Percentiles rank a stretch among this genome's conserved stretches.
phyloP scores from a whole-genome alignment of 1,139 yeast genomes.

The Yamadazyma buinensis region DNA sequence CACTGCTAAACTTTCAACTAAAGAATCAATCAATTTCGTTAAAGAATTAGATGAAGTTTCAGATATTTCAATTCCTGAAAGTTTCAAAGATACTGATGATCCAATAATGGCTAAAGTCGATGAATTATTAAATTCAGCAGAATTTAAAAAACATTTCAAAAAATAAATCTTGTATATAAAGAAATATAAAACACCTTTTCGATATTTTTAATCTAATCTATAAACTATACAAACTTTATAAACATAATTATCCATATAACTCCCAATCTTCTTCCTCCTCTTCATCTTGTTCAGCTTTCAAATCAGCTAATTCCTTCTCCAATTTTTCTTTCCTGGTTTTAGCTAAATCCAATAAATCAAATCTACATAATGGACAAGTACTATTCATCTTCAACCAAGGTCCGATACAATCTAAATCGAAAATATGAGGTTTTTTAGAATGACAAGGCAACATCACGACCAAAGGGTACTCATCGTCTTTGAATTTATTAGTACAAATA shows the following conservation, averaged over 20 bases:
- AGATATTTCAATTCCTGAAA: conserved; percentile 32
- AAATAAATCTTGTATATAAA: not conserved
- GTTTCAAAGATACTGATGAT: conserved; percentile 42
- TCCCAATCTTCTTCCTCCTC: conserved; percentile 73
- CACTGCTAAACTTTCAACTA: conserved; percentile 64
- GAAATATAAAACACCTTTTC: too few species aligned
- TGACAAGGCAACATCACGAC: conserved; percentile 78
- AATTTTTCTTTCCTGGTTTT: conserved; percentile 41
- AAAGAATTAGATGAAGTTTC: conserved; percentile 29
- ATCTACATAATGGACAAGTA: conserved; percentile 88
- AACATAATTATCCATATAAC: conserved; percentile 71
- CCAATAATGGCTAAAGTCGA: conserved; percentile 70
- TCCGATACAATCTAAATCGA: conserved; percentile 85
- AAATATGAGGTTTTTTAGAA: conserved; percentile 50
- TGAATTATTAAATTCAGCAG: conserved; percentile 55
- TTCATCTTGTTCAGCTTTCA: conserved; percentile 61
- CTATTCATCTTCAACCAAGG: conserved; percentile 82
- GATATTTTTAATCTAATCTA: too few species aligned
- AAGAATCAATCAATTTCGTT: conserved; percentile 50
- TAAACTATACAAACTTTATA: too few species aligned
- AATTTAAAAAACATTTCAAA: conserved; percentile 49
- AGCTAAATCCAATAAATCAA: conserved; percentile 50
- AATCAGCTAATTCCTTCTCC: conserved; percentile 33
- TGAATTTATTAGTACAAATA: conserved; percentile 72
- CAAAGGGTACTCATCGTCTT: conserved; percentile 74